phyloP scores from a whole-genome alignment of 1,139 yeast species.

The Scheffersomyces lignicola region DNA sequence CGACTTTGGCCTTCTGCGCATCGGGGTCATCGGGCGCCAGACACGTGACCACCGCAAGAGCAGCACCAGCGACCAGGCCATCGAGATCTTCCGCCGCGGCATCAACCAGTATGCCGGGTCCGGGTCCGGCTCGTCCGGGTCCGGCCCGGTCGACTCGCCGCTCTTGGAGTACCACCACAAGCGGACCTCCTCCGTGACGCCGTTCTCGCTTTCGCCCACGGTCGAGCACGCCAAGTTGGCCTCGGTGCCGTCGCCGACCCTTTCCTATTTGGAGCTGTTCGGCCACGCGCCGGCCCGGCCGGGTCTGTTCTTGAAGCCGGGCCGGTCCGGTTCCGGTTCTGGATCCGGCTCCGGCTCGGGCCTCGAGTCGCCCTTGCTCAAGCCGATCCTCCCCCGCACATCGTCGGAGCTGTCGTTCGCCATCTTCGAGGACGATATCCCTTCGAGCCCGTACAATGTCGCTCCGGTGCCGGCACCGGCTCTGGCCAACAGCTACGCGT shows the following conservation, averaged over 20 bases:
- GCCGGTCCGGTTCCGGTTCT: slow-evolving; percentile 19
- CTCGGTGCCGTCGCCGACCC: slow-evolving; percentile 11
- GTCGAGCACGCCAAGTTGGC: slow-evolving; percentile 30
- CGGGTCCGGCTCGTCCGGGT: not conserved
- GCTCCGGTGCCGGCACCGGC: slow-evolving; percentile 10
- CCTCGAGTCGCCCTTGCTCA: slow-evolving; percentile 49
- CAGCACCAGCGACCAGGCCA: slow-evolving; percentile 46
- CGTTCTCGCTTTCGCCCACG: slow-evolving; percentile 51
- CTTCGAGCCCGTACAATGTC: slow-evolving; percentile 26
- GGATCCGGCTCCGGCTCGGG: slow-evolving; percentile 43
- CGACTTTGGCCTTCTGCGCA: slow-evolving; percentile 90
- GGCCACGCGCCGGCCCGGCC: slow-evolving; percentile 4
- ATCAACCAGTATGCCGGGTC: slow-evolving; percentile 15
- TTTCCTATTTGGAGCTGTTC: slow-evolving; percentile 4
- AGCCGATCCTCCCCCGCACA: slow-evolving; percentile 49
- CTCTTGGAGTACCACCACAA: slow-evolving; percentile 30
- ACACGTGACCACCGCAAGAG: slow-evolving; percentile 42
- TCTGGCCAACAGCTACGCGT: slow-evolving; percentile 50
- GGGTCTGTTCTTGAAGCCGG: slow-evolving; percentile 11
- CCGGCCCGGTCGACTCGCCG: slow-evolving; percentile 28
- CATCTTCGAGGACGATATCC: slow-evolving; percentile 49
- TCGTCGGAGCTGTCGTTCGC: slow-evolving; percentile 59
- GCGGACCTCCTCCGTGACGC: slow-evolving; percentile 42
- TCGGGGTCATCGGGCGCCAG: slow-evolving; percentile 88
- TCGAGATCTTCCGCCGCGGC: slow-evolving; percentile 40